A percentile compares a stretch with the other conserved stretches of the same genome.
phyloP scores from a whole-genome alignment of 73 alveolate genomes.

The Paramecium sonneborni region DNA sequence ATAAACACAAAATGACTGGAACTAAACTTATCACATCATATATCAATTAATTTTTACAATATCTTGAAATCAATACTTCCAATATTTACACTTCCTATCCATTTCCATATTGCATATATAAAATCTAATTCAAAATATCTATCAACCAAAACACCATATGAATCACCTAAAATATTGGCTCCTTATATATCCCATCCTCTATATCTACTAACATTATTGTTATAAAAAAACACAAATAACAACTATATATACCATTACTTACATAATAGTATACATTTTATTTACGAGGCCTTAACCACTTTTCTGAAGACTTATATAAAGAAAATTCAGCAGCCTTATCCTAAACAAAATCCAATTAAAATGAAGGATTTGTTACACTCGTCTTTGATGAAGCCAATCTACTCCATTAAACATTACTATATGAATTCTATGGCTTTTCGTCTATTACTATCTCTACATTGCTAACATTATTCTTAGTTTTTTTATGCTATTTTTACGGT shows the following conservation, averaged over 20 bases:
- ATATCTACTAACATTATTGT: neutral
- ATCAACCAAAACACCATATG: neutral
- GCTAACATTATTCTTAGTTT: neutral
- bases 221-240: neutral
- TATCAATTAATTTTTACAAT: neutral
- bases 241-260: neutral
- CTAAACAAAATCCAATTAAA: neutral
- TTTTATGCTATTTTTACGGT: neutral
- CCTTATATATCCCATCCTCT: neutral
- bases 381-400: neutral
- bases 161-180: neutral
- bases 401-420: slow-evolving; percentile 45
- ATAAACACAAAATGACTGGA: neutral
- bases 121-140: neutral
- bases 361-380: neutral
- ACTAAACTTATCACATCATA: neutral
- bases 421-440: neutral
- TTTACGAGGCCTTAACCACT: neutral
- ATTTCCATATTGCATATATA: neutral
- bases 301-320: neutral
- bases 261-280: neutral
- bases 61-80: neutral
- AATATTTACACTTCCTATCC: neutral
- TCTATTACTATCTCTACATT: neutral
- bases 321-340: neutral